Evolutionary conservation across 2,329 filamentous ascomycete genomes (phyloP).

Genomic region (Tolypocladium ovalisporum): DNA sequence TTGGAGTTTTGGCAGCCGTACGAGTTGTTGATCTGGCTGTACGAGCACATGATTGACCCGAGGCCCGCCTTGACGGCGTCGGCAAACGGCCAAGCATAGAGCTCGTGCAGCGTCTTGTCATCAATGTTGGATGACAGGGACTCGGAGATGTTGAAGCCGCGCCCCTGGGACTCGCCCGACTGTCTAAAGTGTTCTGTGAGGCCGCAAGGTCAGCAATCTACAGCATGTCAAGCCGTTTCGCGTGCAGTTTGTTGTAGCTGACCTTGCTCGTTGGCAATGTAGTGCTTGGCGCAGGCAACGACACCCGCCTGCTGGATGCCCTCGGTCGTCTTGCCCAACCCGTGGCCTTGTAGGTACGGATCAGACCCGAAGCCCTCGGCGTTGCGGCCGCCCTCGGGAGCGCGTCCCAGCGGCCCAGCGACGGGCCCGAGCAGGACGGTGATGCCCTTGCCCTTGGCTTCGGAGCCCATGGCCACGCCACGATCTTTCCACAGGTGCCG

Average conservation of each 20-base stretch:
- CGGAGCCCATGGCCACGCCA: constrained; percentile 38
- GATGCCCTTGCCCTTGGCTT: constrained; percentile 66
- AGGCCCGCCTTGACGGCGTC: constrained; percentile 61
- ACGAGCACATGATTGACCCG: constrained; percentile 54
- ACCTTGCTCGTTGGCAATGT: constrained; percentile 60
- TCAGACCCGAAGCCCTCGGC: constrained; percentile 64
- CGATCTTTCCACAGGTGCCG: constrained; percentile 50
- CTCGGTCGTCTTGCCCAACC: constrained; percentile 60
- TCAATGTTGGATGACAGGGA: constrained; percentile 51
- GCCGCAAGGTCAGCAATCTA: constrained; percentile 1
- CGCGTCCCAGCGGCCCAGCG: constrained; percentile 34
- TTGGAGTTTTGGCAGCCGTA: constrained; percentile 73
- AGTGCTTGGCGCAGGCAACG: constrained; percentile 76
- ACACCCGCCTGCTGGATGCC: constrained; percentile 77
- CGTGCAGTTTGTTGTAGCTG: neutral
- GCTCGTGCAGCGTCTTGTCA: constrained; percentile 64
- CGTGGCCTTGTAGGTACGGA: constrained; percentile 62
- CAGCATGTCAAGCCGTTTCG: too few species aligned
- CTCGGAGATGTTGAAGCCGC: constrained; percentile 52
- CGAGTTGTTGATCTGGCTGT: constrained; percentile 72
- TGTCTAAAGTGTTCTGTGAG: constrained; percentile 59
- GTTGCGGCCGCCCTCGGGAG: constrained; percentile 38
- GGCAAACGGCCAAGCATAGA: constrained; percentile 70
- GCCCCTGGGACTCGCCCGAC: constrained; percentile 37
- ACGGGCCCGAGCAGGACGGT: constrained; percentile 55